Base-by-base conservation (phyloP, 805 yeast species). In the Phaffomyces antillensis region DNA sequence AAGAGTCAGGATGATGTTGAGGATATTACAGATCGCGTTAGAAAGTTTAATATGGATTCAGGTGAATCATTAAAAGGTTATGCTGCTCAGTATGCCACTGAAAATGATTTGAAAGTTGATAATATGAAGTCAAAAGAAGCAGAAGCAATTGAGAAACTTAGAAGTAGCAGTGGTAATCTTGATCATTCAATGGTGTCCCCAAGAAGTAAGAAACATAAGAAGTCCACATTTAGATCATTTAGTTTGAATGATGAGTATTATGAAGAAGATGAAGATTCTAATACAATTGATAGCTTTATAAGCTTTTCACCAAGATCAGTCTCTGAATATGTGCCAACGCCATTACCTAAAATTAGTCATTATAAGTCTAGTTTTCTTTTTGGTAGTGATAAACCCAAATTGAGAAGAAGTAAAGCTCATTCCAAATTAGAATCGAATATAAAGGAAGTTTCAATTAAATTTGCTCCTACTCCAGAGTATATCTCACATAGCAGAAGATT, bases 1-100 rank as follows among this genome's bases (percentile, higher is more conserved):
- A 28, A 28, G 13, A 15, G 3, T 28, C 10, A 28, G 5, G 15
- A 28, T 10, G 13, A 10, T 28, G 3, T 11, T 28, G 30, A 28
- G 10, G 11, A 28, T 11, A 10, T 2, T 9, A 11, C 12, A 28
- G 11, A 28, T 11, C 5, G 11, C 30, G 13, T 9, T 13, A 34
- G 18, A 7, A 42, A 40, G 8, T 48, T 54, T 12, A 52, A 50
- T 31, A 31, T 52, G 37, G 55, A 56, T 9, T 58, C 62, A 18
- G 62, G 62, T 11, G 51, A 46, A 16, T 56, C 62, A 4, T 40
- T 58, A 6, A 32, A 47, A 26, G 55, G 51, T 2, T 49, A 31
- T 36, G 59, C 55, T 2, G 55, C 52, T 9, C 52, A 48, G 2
- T 50, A 52, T 36, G 44, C 51, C 1, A 16, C 36, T 1, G 26